Evolutionary conservation across 805 yeast species (phyloP).

Genomic region (Spathaspora passalidarum): DNA sequence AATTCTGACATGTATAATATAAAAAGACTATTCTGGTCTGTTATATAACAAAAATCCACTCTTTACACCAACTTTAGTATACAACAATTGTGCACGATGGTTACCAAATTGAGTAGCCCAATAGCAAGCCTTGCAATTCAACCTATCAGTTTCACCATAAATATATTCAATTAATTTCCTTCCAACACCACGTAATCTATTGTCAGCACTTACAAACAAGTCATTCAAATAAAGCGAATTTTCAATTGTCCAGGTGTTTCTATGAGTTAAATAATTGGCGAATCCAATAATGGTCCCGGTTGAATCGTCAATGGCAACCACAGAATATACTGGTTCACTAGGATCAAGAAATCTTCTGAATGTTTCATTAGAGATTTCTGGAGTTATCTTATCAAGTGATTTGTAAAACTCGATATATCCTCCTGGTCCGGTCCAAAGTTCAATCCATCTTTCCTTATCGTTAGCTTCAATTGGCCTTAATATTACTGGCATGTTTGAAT

Average conservation of each 20-base stretch:
- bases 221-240: slow-evolving; percentile 50
- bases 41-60: slow-evolving; percentile 36
- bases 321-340: slow-evolving; percentile 43
- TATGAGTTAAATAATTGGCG: slow-evolving; percentile 47
- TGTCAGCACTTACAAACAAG: slow-evolving; percentile 41
- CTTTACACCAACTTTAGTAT: slow-evolving; percentile 47
- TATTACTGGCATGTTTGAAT: slow-evolving; percentile 14
- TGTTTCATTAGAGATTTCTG: slow-evolving; percentile 40
- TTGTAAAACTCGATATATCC: slow-evolving; percentile 47
- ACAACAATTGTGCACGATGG: slow-evolving; percentile 56
- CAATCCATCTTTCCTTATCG: slow-evolving; percentile 45
- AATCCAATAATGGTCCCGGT: slow-evolving; percentile 44
- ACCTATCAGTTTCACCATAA: slow-evolving; percentile 44
- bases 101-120: slow-evolving; percentile 54
- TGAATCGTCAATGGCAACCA: slow-evolving; percentile 43
- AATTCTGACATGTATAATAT: too few species aligned
- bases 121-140: slow-evolving; percentile 41
- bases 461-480: slow-evolving; percentile 41
- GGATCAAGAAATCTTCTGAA: slow-evolving; percentile 46
- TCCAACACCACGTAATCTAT: slow-evolving; percentile 48
- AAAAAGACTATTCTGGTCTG: too few species aligned
- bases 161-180: slow-evolving; percentile 47
- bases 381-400: slow-evolving; percentile 25
- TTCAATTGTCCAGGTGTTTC: slow-evolving; percentile 48
- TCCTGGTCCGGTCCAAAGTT: slow-evolving; percentile 38